Base-by-base conservation (phyloP, 1,284 basidiomycete genomes). In the Apiotrichum montevideense region DNA sequence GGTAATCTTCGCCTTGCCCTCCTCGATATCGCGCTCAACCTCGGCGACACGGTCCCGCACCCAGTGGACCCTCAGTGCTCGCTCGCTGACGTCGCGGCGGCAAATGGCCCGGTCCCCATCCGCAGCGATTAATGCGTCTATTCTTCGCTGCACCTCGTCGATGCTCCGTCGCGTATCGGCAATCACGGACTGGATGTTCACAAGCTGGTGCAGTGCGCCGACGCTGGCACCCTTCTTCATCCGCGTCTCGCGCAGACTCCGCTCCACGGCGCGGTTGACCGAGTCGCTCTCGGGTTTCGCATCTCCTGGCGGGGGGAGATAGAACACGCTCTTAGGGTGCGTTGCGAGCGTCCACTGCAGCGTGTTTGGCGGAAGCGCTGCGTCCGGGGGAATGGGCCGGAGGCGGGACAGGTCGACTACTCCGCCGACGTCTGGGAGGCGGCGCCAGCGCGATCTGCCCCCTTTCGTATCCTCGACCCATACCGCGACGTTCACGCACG, bases 111-210 rank as follows among this genome's bases (percentile, higher is more conserved):
- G 69, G 37, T 75, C 68, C 2, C 63, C 63, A 68, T 85, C 83
- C 21, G 73, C 70, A 35, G 77, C 66, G 33, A 87, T 66, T 14
- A 80, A 65, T 39, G 68, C 67, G 67, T 88, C 82, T 39, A 87
- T 82, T 57, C 81, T 81, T 21, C 64, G 68, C 14, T 84, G 75
- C 32, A 87, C 76, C 41, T 83, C 79, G 29, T 69, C 75, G 2
- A 90, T 79, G 6, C 83, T 85, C 42, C 75, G 73, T 65, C 84
- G 76, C n/a, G 84, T 85, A 64, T 90, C 88, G 37, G 79, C 67
- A 53, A 91, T 83, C 52, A 81, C 82, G 29, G 83, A 79, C 65
- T 90, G 87, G 35, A 89, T 71, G 53, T 82, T 84, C 42, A 84
- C 84, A 34, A 91, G 77, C 74, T 74, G 71, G 52, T 74, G 71